Percentiles rank a stretch among this genome's conserved stretches.
Conservation (phyloP, 1,284 basidiomycete species). For the Fomitopsis schrenkii region DNA sequence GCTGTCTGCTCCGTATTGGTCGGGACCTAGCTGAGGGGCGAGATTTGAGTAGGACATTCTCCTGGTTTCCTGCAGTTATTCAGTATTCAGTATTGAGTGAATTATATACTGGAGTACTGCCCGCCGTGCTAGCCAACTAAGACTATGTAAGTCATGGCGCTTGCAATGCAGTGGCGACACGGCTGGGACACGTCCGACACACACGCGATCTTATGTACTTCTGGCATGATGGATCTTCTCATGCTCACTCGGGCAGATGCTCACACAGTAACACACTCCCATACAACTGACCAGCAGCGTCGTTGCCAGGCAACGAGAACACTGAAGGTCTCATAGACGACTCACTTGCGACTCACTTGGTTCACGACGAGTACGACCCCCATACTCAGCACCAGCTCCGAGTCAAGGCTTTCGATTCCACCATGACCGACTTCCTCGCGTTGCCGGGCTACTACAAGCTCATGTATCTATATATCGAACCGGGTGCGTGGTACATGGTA, state of each 20-base stretch:
- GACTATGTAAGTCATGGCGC: too few species aligned
- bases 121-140: too few species aligned
- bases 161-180: too few species aligned
- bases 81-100: not conserved
- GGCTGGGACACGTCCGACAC: too few species aligned
- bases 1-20: slow-evolving; percentile 34
- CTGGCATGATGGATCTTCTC: not conserved
- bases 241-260: not conserved
- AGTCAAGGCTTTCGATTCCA: not conserved
- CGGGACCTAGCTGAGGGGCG: slow-evolving; percentile 14
- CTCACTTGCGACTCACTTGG: too few species aligned
- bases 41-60: slow-evolving; percentile 16
- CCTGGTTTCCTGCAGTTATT: not conserved
- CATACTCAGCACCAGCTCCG: too few species aligned
- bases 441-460: slow-evolving; percentile 65
- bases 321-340: not conserved
- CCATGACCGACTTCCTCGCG: slow-evolving; percentile 48
- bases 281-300: not conserved
- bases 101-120: not conserved
- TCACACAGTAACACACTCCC: not conserved
- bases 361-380: not conserved
- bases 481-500: slow-evolving; percentile 34
- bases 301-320: not conserved
- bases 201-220: not conserved
- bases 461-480: slow-evolving; percentile 69